These are phyloP conservation scores for Pseudogymnoascus sp. DNA, from an alignment of 2,329 filamentous ascomycete species.

Conservation along the genomic window DNA sequence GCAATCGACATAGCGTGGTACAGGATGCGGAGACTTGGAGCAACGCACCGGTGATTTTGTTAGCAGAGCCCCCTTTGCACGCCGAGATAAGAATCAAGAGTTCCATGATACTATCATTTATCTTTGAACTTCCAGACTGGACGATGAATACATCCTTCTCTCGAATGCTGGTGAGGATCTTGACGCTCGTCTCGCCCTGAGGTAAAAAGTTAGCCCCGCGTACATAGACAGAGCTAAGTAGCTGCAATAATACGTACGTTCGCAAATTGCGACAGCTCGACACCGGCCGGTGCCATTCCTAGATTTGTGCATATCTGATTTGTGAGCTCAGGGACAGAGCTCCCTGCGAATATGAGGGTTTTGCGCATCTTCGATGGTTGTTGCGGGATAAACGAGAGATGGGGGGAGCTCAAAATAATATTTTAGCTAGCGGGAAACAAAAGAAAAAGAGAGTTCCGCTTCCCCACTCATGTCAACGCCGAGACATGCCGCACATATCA, in stretches of 20 bases:
- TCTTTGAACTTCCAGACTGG: constrained; percentile 88
- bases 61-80: constrained; percentile 94
- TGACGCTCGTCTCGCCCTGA: constrained; percentile 61
- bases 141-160: constrained; percentile 99
- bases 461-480: constrained; percentile 9
- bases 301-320: constrained; percentile 59
- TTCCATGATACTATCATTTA: constrained; percentile 99
- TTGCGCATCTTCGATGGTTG: constrained; percentile 46
- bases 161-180: constrained; percentile 67
- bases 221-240: constrained; percentile 22
- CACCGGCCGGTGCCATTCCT: constrained; percentile 54
- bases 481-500: not conserved
- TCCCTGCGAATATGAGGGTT: constrained; percentile 59
- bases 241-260: constrained; percentile 45
- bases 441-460: not conserved
- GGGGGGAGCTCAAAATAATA: constrained; percentile 11
- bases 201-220: constrained; percentile 18
- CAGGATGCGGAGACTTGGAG: not conserved
- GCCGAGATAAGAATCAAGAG: constrained; percentile 98
- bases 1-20: not conserved
- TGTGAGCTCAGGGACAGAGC: constrained; percentile 56
- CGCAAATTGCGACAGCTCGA: constrained; percentile 61
- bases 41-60: constrained; percentile 80
- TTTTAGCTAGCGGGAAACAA: constrained; percentile 10
- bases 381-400: constrained; percentile 10